Conservation (phyloP, 331 rosid species). For the Malus hybrid region DNA sequence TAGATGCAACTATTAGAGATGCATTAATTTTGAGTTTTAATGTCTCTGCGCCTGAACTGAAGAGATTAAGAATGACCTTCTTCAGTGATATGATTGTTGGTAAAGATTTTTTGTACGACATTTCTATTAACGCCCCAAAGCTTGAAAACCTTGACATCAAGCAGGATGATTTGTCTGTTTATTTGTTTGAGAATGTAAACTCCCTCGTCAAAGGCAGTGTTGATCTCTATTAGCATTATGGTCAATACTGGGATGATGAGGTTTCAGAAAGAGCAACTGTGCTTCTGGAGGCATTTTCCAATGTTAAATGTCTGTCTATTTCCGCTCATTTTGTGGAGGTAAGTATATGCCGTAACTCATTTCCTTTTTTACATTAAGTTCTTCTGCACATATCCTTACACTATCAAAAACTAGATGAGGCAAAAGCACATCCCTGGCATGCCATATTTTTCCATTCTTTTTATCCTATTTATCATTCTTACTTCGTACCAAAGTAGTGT, state of each 20-base stretch:
- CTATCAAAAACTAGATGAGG: background rate
- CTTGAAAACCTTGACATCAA: background rate
- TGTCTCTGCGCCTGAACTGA: background rate
- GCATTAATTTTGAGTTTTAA: background rate
- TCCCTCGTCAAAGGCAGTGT: background rate
- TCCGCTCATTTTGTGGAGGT: background rate
- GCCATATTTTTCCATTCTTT: background rate
- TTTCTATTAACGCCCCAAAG: background rate
- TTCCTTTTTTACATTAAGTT: background rate
- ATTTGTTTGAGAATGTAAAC: background rate
- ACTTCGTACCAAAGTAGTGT: background rate
- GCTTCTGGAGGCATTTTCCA: background rate
- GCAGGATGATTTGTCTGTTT: background rate
- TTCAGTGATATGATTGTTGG: background rate
- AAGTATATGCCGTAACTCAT: background rate
- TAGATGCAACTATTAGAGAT: background rate
- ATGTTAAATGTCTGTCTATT: background rate
- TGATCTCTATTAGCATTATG: background rate
- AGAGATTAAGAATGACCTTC: background rate
- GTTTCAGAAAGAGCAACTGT: background rate
- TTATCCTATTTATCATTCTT: background rate
- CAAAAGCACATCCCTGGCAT: background rate
- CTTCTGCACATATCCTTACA: background rate
- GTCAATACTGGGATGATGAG: background rate
- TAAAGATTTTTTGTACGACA: background rate